Evolutionary conservation across 805 yeast species (phyloP).

Genomic region (Ogataea siamensis): DNA sequence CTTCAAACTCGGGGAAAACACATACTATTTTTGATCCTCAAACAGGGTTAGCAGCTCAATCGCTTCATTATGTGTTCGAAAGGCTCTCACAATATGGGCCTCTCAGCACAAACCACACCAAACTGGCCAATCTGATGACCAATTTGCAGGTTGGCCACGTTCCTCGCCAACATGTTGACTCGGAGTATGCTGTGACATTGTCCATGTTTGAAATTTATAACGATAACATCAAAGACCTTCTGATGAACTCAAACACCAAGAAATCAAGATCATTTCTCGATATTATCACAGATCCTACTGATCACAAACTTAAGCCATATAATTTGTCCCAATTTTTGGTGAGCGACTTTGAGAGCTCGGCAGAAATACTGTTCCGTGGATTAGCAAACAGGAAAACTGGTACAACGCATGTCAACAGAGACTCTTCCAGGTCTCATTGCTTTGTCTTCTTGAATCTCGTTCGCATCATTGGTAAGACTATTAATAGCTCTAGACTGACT

Average conservation of each 20-base stretch:
- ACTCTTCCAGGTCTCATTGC: conserved; percentile 53
- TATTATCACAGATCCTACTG: conserved; percentile 41
- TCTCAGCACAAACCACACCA: conserved; percentile 11
- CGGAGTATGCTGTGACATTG: conserved; percentile 40
- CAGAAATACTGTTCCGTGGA: conserved; percentile 38
- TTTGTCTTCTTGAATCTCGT: conserved; percentile 43
- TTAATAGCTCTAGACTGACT: conserved; percentile 39
- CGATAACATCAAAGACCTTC: conserved; percentile 42
- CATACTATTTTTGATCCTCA: conserved; percentile 32
- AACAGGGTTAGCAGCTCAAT: conserved; percentile 20
- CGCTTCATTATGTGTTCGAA: conserved; percentile 27
- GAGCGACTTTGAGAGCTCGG: conserved; percentile 37
- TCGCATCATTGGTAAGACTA: conserved; percentile 22
- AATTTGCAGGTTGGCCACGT: conserved; percentile 15
- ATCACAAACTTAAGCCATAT: conserved; percentile 44
- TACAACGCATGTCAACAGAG: conserved; percentile 42
- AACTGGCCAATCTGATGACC: conserved; percentile 11
- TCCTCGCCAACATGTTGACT: conserved; percentile 3
- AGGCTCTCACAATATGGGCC: conserved; percentile 10
- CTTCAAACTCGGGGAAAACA: conserved; percentile 52
- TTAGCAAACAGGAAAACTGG: conserved; percentile 38
- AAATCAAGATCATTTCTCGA: conserved; percentile 35
- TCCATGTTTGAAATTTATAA: conserved; percentile 54
- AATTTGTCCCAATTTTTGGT: conserved; percentile 42
- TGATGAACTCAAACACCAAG: conserved; percentile 26